Conservation (phyloP, 495 filamentous ascomycete species). For the Neurospora intermedia region DNA sequence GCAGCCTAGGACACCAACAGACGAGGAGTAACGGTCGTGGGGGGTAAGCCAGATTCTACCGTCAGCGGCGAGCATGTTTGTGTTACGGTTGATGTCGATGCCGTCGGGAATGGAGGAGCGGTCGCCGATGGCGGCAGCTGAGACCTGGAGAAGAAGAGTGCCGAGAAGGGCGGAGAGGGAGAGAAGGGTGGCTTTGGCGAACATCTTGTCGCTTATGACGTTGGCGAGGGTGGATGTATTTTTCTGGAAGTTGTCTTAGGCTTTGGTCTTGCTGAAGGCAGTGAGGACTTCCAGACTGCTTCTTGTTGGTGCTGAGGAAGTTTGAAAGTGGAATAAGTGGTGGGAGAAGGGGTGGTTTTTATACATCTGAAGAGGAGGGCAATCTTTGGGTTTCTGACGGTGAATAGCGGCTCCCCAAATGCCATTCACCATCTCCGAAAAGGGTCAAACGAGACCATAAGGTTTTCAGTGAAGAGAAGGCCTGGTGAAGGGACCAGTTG, state of each 20-base stretch:
- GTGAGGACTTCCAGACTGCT: neutral
- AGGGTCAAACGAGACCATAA: neutral
- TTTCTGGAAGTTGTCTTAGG: neutral
- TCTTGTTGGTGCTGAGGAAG: neutral
- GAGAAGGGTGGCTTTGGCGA: no score
- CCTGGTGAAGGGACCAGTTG: neutral
- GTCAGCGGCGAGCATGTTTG: no score
- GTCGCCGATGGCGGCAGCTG: no score
- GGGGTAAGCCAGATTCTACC: conserved; percentile 19
- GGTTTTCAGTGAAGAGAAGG: neutral
- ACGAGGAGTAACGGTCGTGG: conserved; percentile 31
- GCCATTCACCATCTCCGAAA: neutral
- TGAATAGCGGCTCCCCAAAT: neutral
- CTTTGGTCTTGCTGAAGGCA: neutral
- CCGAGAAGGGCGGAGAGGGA: no score
- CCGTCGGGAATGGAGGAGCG: no score
- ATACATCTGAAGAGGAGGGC: neutral
- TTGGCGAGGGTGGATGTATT: no score
- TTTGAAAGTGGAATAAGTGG: neutral
- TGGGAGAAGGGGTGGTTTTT: neutral
- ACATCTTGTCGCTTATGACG: no score
- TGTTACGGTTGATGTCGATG: no score
- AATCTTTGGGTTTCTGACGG: neutral
- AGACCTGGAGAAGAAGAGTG: no score
- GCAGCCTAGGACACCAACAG: conserved; percentile 36